Evolutionary conservation across 441 rosid genomes (phyloP), one percentile per base, ranked within the genome.

Genomic region (Adansonia madagascariensis): DNA sequence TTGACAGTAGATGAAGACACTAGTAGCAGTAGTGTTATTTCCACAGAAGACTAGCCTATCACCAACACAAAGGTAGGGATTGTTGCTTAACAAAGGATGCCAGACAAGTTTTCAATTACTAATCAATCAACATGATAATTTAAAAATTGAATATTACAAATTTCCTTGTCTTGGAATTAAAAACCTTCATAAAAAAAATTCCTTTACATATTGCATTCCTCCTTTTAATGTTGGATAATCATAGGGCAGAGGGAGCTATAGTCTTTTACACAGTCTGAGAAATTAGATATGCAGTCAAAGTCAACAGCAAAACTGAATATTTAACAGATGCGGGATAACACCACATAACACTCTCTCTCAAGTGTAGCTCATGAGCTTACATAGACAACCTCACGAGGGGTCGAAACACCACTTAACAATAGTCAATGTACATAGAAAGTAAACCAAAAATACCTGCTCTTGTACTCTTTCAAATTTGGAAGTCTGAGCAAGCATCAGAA

Each of bases 391-490:
- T 35, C 0, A 35, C 0, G 4, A 35, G 39, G 39, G 0, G 39
- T 35, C 39, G 39, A 3, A 35, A 35, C 39, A 35, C 39, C 39
- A 35, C 39, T 35, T 35, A 35, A 35, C 39, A 35, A 35, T 35
- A 35, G 39, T 52, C 47, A 57, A 18, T 14, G 11, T 66, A 31
- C 70, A 69, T 3, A 52, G 60, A 52, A 74, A 63, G 50, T 61
- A 49, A 52, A n/a, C 35, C 9, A 9, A 88, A 31, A 31, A 0
- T 52, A 72, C 99, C 97, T 95, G 98, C 85, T 95, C 98, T 81
- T 95, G 97, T 80, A 94, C 97, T 81, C 98, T 97, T 71, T 95
- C 97, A 63, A 82, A 88, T 83, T 92, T 95, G 97, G 97, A 94
- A 79, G 79, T 87, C 5, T 92, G 91, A 79, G 98, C 99, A 86